These are phyloP conservation scores for Apiotrichum gracile DNA, from an alignment of 1,284 basidiomycete genomes.

Conservation along the genomic window DNA sequence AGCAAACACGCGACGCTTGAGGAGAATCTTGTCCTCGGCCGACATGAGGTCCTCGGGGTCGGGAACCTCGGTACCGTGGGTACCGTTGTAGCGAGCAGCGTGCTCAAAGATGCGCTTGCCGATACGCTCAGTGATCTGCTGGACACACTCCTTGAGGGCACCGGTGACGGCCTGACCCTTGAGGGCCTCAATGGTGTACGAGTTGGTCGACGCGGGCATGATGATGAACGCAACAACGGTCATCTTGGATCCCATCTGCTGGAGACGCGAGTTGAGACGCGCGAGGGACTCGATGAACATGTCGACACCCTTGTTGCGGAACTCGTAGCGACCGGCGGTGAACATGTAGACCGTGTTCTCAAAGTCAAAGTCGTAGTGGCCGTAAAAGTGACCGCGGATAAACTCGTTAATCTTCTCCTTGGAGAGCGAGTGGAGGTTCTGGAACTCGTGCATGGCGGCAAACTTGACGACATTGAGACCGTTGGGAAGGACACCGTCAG, in stretches of 20 bases:
- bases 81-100: constrained; percentile 75
- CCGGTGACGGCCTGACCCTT: constrained; percentile 98
- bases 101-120: constrained; percentile 89
- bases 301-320: constrained; percentile 97
- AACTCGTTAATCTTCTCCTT: constrained; percentile 99
- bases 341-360: constrained; percentile 98
- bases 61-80: constrained; percentile 65
- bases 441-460: constrained; percentile 92
- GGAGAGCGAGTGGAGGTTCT: constrained; percentile 84
- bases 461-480: constrained; percentile 97
- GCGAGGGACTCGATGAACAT: constrained; percentile 98
- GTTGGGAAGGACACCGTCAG: constrained; percentile 96
- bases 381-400: constrained; percentile 94
- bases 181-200: constrained; percentile 94
- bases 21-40: constrained; percentile 85
- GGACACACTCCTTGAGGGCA: constrained; percentile 89
- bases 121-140: constrained; percentile 87
- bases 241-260: constrained; percentile 68
- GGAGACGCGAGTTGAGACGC: constrained; percentile 81
- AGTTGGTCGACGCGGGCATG: constrained; percentile 93
- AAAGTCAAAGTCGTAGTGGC: constrained; percentile 90
- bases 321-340: constrained; percentile 98
- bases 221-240: constrained; percentile 98
- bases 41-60: constrained; percentile 73
- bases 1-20: constrained; percentile 94